A percentile compares a stretch with the other conserved stretches of the same genome.
phyloP scores from a whole-genome alignment of 176 grass and related monocot genomes.

The Tillandsia fasciculata region DNA sequence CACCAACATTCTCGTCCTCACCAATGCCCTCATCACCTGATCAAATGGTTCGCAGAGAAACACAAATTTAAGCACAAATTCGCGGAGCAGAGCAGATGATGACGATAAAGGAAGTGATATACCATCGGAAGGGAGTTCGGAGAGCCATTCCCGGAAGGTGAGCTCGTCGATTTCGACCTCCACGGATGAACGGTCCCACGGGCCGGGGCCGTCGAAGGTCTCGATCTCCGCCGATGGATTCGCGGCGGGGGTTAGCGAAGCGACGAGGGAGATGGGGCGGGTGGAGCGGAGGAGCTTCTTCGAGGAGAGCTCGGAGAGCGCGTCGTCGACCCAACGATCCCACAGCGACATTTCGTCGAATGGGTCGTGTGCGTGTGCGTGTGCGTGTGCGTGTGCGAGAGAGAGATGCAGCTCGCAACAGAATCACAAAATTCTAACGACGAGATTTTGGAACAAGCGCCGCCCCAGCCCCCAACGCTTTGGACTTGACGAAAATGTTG shows the following conservation, averaged over 20 bases:
- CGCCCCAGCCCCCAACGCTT: no score
- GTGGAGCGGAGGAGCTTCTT: conserved; percentile 56
- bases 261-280: conserved; percentile 44
- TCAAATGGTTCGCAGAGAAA: conserved; percentile 3
- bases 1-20: conserved; percentile 22
- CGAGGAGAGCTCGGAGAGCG: conserved; percentile 38
- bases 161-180: conserved; percentile 43
- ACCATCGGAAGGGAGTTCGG: conserved; percentile 33
- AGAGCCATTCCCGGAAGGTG: conserved; percentile 62
- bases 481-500: no score
- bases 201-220: conserved; percentile 42
- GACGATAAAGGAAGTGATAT: neutral
- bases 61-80: neutral
- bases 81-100: neutral
- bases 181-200: conserved; percentile 53
- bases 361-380: neutral
- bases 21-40: conserved; percentile 37
- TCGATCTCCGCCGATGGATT: neutral
- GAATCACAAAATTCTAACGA: neutral
- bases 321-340: conserved; percentile 47
- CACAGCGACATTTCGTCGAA: conserved; percentile 53
- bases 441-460: no score
- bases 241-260: neutral
- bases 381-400: no score
- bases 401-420: neutral